phyloP scores from a whole-genome alignment of 176 grass and related monocot genomes.

The Carex pumila region DNA sequence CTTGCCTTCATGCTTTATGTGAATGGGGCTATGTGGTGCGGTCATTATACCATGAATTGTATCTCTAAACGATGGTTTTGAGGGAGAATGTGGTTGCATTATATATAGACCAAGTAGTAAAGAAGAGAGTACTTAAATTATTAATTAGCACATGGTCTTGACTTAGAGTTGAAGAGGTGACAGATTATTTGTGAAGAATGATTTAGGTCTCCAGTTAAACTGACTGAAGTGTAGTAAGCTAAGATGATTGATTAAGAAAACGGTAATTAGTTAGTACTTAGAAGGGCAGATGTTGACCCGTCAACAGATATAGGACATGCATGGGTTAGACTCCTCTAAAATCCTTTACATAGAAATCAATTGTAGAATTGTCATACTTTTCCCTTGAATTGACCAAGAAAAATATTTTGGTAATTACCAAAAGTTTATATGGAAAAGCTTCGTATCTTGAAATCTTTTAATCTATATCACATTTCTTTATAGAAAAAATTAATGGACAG shows the following conservation, averaged over 20 bases:
- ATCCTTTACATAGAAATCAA: not conserved
- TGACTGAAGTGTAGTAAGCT: not conserved
- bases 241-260: not conserved
- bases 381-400: not conserved
- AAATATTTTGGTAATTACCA: not conserved
- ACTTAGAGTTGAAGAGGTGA: slow-evolving; percentile 20
- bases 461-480: not conserved
- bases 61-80: not conserved
- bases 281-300: not conserved
- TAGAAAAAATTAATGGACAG: too few species aligned
- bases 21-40: slow-evolving; percentile 46
- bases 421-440: not conserved
- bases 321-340: not conserved
- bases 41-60: not conserved
- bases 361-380: not conserved
- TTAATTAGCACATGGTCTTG: slow-evolving; percentile 18
- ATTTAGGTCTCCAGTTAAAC: not conserved
- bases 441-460: not conserved
- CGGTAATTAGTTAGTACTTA: not conserved
- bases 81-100: not conserved
- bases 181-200: not conserved
- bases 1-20: slow-evolving; percentile 68
- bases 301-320: slow-evolving; percentile 5
- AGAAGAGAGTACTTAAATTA: not conserved
- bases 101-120: not conserved